Base-by-base conservation (phyloP, 164 flowering plant species). In the Sedum album region DNA sequence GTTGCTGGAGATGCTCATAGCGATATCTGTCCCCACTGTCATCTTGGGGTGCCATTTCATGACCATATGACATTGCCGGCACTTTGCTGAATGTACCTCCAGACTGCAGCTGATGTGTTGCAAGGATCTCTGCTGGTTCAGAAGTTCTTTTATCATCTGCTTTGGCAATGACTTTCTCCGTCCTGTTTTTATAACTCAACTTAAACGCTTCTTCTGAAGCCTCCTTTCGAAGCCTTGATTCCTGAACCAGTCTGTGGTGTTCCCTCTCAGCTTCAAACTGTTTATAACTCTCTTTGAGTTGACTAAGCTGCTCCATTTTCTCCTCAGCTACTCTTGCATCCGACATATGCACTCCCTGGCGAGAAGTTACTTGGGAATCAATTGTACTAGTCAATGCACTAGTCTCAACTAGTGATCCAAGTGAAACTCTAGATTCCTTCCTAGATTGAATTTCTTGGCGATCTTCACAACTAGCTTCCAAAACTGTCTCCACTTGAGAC, bases 381-480 rank as follows among this genome's bases (percentile, higher is more conserved):
- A 64, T 53, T 35, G 70, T 69, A 69, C 48, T 68, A 9, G 67
- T 69, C 67, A 83, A 73, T 21, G 53, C 61, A 72, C 61, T 71
- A 1, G 51, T 74, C 28, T 57, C 33, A 57, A 25, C 31, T 5
- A 57, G 13, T 20, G 62, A 14, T 28, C 31, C 33, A 28, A 57
- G 33, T 57, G 61, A 68, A 70, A 75, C 78, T 63, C 73, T 72
- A 6, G 81, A 77, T 38, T 75, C 82, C 30, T 71, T 67, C 33
- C 67, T 65, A 42, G 79, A 67, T 41, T 68, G 71, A 26, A 30
- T 60, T 66, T 53, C 70, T 68, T 46, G 64, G 28, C n/a, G 49
- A 67, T 66, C 68, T 60, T 65, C 31, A 38, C 44, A n/a, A 14
- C 44, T 41, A 62, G 20, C 53, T 67, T 33, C 17, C 38, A 35